Percentiles rank a stretch among this genome's conserved stretches.
Conservation (phyloP, 345 rosid genomes). For the Brassica cretica region DNA sequence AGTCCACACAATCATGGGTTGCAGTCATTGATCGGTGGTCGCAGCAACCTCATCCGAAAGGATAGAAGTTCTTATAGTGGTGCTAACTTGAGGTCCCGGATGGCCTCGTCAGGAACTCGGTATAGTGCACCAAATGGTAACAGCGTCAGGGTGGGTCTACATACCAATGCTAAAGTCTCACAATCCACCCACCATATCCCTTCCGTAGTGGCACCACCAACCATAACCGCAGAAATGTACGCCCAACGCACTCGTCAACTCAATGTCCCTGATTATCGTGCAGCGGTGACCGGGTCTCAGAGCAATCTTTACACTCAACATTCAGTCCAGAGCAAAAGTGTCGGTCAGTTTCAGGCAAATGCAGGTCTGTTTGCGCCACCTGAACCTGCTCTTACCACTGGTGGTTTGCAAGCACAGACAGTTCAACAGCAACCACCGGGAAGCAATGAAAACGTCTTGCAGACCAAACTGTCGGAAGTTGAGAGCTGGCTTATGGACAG, state of each 20-base stretch:
- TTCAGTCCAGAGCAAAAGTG: slow-evolving; percentile 11
- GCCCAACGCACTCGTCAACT: not conserved
- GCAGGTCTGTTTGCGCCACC: slow-evolving; percentile 5
- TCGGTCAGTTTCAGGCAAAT: slow-evolving; percentile 25
- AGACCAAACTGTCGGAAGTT: slow-evolving; percentile 29
- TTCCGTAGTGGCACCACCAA: slow-evolving; percentile 12
- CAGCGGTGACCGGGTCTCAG: slow-evolving; percentile 11
- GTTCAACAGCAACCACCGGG: slow-evolving; percentile 22
- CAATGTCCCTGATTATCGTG: not conserved
- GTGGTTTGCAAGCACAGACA: not conserved
- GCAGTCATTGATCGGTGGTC: slow-evolving; percentile 38
- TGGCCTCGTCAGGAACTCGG: slow-evolving; percentile 27
- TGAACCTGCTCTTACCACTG: slow-evolving; percentile 4
- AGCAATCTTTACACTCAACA: slow-evolving; percentile 11
- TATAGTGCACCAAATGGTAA: slow-evolving; percentile 2
- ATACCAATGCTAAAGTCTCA: slow-evolving; percentile 13
- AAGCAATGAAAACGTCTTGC: slow-evolving; percentile 27
- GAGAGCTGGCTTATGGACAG: slow-evolving; percentile 41
- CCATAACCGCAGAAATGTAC: not conserved
- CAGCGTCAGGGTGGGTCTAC: slow-evolving; percentile 2
- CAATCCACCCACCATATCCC: slow-evolving; percentile 16
- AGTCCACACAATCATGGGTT: slow-evolving; percentile 23
- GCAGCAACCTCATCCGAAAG: slow-evolving; percentile 35
- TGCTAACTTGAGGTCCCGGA: slow-evolving; percentile 30
- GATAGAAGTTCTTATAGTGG: slow-evolving; percentile 38